Conservation (phyloP, 2,329 filamentous ascomycete genomes). For the Calonectria hawksworthii region DNA sequence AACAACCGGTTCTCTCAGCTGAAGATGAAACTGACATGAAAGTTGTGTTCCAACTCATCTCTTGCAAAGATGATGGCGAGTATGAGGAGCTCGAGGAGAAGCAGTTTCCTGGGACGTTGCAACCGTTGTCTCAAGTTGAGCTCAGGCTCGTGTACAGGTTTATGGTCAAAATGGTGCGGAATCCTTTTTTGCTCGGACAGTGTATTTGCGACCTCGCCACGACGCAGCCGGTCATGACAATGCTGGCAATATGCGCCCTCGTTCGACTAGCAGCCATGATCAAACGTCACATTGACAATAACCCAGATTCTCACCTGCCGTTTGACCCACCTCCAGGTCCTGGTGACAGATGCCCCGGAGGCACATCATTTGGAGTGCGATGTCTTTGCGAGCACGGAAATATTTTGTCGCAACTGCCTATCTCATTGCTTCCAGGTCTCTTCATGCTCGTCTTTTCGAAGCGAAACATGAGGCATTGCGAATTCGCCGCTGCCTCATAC, state of each 20-base stretch:
- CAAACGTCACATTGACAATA: neutral
- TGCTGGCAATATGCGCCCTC: neutral
- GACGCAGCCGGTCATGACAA: neutral
- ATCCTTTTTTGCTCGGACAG: neutral
- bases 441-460: neutral
- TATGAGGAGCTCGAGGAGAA: neutral
- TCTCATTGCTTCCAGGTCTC: neutral
- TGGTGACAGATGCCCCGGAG: neutral
- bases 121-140: neutral
- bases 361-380: neutral
- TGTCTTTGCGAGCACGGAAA: neutral
- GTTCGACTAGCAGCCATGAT: neutral
- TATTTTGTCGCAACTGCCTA: neutral
- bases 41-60: neutral
- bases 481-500: neutral
- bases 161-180: neutral
- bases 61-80: neutral
- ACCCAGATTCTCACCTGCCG: neutral
- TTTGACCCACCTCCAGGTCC: neutral
- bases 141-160: neutral
- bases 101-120: neutral
- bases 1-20: neutral
- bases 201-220: neutral
- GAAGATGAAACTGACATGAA: neutral
- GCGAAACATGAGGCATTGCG: neutral